phyloP scores from a whole-genome alignment of 768 basidiomycete species.

The Suillus fuscotomentosus region DNA sequence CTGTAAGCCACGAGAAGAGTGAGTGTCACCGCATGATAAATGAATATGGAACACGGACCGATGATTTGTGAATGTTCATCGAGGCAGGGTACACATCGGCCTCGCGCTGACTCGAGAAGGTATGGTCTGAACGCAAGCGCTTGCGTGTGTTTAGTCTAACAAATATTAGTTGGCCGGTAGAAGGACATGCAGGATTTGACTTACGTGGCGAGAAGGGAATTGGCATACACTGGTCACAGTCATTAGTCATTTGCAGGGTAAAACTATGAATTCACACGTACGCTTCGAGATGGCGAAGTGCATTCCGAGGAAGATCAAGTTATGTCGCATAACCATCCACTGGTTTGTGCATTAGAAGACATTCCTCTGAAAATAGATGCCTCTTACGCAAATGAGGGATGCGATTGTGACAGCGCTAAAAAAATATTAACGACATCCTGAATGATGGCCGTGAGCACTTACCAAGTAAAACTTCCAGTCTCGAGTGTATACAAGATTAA shows the following conservation, averaged over 20 bases:
- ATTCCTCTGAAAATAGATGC: neutral
- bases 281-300: slow-evolving; percentile 34
- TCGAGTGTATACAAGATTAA: slow-evolving; percentile 54
- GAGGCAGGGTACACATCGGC: slow-evolving; percentile 23
- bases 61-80: neutral
- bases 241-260: neutral
- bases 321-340: slow-evolving; percentile 35
- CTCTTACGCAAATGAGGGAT: slow-evolving; percentile 31
- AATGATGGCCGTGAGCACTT: neutral
- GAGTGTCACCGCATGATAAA: neutral
- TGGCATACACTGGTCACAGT: slow-evolving; percentile 25
- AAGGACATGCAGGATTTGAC: neutral
- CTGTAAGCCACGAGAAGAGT: slow-evolving; percentile 5
- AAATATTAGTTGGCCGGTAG: neutral
- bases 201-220: slow-evolving; percentile 34
- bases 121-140: slow-evolving; percentile 24
- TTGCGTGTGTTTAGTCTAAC: slow-evolving; percentile 31
- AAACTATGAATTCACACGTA: slow-evolving; percentile 9
- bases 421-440: neutral
- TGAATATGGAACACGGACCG: neutral
- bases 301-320: slow-evolving; percentile 34
- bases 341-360: neutral
- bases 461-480: slow-evolving; percentile 50
- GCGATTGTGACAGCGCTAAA: slow-evolving; percentile 30
- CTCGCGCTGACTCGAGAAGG: slow-evolving; percentile 28